These are phyloP conservation scores for Paracoccidioides lutzii DNA, from an alignment of 2,329 filamentous ascomycete species.

Conservation along the genomic window DNA sequence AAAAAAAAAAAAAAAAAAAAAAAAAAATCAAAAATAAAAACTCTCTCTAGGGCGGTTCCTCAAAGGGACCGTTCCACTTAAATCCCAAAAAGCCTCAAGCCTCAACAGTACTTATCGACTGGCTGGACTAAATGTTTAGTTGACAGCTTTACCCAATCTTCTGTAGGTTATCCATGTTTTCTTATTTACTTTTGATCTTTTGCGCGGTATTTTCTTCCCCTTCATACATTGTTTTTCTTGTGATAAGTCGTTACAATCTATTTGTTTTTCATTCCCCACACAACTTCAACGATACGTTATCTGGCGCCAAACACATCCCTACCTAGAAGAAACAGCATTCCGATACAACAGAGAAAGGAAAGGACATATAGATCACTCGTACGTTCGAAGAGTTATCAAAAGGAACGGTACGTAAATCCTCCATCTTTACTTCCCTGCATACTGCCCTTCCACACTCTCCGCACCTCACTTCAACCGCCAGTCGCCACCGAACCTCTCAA, in stretches of 20 bases:
- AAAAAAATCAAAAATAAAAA: background rate
- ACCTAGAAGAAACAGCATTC: background rate
- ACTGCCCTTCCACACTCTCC: background rate
- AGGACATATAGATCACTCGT: background rate
- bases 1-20: background rate
- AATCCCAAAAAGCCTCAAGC: background rate
- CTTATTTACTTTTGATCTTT: too few species aligned
- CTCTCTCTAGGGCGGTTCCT: background rate
- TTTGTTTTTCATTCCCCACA: too few species aligned
- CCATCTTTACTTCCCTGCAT: background rate
- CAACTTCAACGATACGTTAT: background rate
- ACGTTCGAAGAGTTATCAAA: background rate
- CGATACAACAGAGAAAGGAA: background rate
- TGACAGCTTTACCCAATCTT: too few species aligned
- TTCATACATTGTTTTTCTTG: background rate
- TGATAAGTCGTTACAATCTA: background rate
- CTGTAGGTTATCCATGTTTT: too few species aligned
- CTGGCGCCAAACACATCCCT: background rate
- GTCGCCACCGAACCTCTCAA: conserved; percentile 33
- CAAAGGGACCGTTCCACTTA: background rate
- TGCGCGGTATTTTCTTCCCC: too few species aligned
- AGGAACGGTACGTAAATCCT: background rate
- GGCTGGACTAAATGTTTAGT: background rate
- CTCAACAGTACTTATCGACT: background rate
- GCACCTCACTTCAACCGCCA: conserved; percentile 52